These are phyloP conservation scores for Globisporangium recalcitrans DNA, from an alignment of 352 stramenopile species.

Conservation along the genomic window DNA sequence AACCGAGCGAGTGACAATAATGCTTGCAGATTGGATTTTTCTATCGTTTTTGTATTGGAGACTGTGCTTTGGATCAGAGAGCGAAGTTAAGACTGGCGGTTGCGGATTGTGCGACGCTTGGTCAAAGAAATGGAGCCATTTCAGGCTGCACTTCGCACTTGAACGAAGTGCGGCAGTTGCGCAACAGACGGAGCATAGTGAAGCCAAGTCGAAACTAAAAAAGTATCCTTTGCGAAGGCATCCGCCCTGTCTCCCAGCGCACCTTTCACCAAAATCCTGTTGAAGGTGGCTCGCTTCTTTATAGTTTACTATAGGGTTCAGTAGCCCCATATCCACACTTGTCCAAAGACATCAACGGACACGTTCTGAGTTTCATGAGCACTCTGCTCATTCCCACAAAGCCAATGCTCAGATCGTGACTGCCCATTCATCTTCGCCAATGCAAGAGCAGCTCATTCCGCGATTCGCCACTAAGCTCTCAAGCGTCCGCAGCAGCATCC, in stretches of 20 bases:
- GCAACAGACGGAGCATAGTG: not conserved
- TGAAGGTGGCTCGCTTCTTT: not conserved
- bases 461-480: slow-evolving; percentile 4
- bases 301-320: not conserved
- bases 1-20: slow-evolving; percentile 21
- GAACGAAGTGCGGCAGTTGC: not conserved
- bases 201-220: not conserved
- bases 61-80: too few species aligned
- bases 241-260: not conserved
- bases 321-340: not conserved
- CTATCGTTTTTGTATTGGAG: not conserved
- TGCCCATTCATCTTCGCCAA: too few species aligned
- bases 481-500: slow-evolving; percentile 6
- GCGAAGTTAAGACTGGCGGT: not conserved
- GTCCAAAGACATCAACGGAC: not conserved
- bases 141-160: not conserved
- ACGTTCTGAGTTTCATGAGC: slow-evolving; percentile 3
- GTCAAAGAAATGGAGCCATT: not conserved
- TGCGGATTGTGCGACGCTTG: not conserved
- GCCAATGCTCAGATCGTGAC: too few species aligned
- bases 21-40: not conserved
- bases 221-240: not conserved
- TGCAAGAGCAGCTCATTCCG: slow-evolving; percentile 2
- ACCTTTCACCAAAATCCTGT: not conserved
- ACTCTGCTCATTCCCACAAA: not conserved